phyloP scores from a whole-genome alignment of 75 land plant genomes.

The Selaginella tamariscina region DNA sequence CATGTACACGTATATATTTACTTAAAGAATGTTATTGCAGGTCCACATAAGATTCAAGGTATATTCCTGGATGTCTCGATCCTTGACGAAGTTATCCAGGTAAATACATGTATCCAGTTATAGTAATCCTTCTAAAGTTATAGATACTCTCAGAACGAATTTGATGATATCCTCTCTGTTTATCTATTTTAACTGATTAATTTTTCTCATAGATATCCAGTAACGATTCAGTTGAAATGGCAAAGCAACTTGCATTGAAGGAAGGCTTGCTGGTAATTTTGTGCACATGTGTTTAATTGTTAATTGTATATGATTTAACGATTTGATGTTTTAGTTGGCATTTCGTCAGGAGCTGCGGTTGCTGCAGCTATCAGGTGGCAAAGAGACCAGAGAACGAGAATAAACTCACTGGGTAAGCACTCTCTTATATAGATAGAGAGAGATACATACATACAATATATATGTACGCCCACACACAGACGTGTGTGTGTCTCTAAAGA shows the following conservation, averaged over 20 bases:
- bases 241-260: conserved; percentile 72
- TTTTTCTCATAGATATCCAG: conserved; percentile 91
- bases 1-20: background rate
- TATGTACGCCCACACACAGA: too few species aligned
- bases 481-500: too few species aligned
- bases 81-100: conserved; percentile 73
- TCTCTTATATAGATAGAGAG: too few species aligned
- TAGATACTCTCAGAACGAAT: too few species aligned
- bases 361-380: conserved; percentile 63
- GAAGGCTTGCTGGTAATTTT: conserved; percentile 94
- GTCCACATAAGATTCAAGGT: conserved; percentile 72
- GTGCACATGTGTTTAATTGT: too few species aligned
- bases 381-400: conserved; percentile 65
- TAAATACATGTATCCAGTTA: too few species aligned
- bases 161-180: too few species aligned
- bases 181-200: too few species aligned
- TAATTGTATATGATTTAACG: too few species aligned
- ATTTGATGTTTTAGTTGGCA: too few species aligned
- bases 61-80: conserved; percentile 56
- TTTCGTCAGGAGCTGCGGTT: conserved; percentile 84
- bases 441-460: too few species aligned
- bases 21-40: background rate
- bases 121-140: too few species aligned
- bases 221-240: conserved; percentile 83
- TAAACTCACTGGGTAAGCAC: conserved; percentile 64